These are phyloP conservation scores for Lentinula detonsa DNA, from an alignment of 768 basidiomycete species.

Conservation along the genomic window DNA sequence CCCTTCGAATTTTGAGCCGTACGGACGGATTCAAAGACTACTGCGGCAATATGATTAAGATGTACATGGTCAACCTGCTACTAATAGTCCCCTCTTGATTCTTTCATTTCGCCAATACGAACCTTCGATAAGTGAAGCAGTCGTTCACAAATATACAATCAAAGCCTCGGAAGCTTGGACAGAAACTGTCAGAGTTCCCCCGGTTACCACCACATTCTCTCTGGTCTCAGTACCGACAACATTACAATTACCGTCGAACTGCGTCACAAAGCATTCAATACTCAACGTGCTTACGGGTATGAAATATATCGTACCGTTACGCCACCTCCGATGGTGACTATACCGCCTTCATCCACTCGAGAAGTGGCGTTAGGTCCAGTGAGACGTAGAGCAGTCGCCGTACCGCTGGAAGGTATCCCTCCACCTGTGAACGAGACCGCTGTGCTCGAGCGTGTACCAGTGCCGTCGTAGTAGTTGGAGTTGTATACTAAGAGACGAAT, in stretches of 20 bases:
- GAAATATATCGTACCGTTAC: conserved; percentile 9
- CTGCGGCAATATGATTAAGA: too few relatives aligned
- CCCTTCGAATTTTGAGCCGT: too few relatives aligned
- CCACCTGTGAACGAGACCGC: conserved; percentile 23
- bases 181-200: conserved; percentile 17
- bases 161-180: conserved; percentile 31
- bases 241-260: conserved; percentile 15
- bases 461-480: conserved; percentile 26
- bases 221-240: conserved; percentile 17
- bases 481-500: conserved; percentile 28
- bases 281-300: neutral
- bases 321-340: conserved; percentile 28
- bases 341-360: conserved; percentile 22
- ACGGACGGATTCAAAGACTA: too few relatives aligned
- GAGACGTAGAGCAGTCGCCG: conserved; percentile 21
- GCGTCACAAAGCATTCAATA: conserved; percentile 8
- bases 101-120: too few relatives aligned
- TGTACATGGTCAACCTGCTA: too few relatives aligned
- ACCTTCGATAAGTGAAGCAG: neutral
- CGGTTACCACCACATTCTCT: conserved; percentile 19
- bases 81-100: too few relatives aligned
- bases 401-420: conserved; percentile 9
- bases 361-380: conserved; percentile 28
- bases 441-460: conserved; percentile 23
- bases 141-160: conserved; percentile 21